These are phyloP conservation scores for Clarireedia hainanense DNA, from an alignment of 2,329 filamentous ascomycete genomes.

Conservation along the genomic window DNA sequence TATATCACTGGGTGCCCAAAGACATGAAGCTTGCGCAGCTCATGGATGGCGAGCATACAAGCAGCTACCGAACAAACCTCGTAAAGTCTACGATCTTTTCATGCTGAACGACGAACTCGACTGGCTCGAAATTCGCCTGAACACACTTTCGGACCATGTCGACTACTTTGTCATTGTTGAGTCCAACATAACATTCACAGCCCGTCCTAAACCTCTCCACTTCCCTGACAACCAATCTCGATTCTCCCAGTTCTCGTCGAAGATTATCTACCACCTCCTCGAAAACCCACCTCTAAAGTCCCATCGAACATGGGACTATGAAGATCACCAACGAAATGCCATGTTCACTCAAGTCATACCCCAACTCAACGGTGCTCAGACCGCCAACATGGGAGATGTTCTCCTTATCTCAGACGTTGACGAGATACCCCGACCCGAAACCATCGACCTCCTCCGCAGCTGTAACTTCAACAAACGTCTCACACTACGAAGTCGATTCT, in stretches of 20 bases:
- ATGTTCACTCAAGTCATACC: constrained; percentile 47
- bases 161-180: constrained; percentile 61
- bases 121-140: constrained; percentile 56
- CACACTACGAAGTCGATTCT: constrained; percentile 30
- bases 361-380: constrained; percentile 27
- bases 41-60: constrained; percentile 10
- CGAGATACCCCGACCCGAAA: constrained; percentile 35
- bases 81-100: constrained; percentile 54
- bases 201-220: constrained; percentile 44
- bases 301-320: constrained; percentile 38
- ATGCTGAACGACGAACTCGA: constrained; percentile 57
- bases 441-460: constrained; percentile 28
- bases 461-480: constrained; percentile 30
- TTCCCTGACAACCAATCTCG: constrained; percentile 43
- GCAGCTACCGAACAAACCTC: constrained; percentile 12
- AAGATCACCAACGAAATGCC: constrained; percentile 46
- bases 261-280: constrained; percentile 54
- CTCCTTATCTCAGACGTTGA: constrained; percentile 39
- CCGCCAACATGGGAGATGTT: constrained; percentile 31
- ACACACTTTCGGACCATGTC: constrained; percentile 48
- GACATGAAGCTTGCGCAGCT: not conserved
- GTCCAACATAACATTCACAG: constrained; percentile 52
- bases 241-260: constrained; percentile 44
- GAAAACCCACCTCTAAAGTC: constrained; percentile 35
- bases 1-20: not conserved